Percentiles rank a stretch among this genome's conserved stretches.
These are phyloP conservation scores for Lachancea kluyveri DNA, from an alignment of 805 yeast species.

Conservation along the genomic window DNA sequence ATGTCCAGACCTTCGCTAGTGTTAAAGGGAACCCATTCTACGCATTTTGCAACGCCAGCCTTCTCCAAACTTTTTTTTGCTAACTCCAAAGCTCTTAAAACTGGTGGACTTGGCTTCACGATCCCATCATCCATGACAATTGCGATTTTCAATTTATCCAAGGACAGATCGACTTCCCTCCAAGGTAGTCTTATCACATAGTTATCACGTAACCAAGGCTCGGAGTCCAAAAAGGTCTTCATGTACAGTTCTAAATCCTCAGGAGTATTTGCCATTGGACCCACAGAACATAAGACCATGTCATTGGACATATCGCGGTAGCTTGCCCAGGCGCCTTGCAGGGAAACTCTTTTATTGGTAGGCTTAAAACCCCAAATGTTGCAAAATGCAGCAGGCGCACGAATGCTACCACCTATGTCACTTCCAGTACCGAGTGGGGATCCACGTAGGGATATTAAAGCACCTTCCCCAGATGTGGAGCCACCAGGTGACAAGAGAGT, in stretches of 20 bases:
- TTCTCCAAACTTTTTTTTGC: slow-evolving; percentile 23
- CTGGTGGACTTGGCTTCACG: slow-evolving; percentile 52
- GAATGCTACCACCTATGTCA: slow-evolving; percentile 55
- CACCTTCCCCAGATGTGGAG: slow-evolving; percentile 57
- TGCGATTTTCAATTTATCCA: slow-evolving; percentile 38
- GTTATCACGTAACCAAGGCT: slow-evolving; percentile 47
- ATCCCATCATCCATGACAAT: slow-evolving; percentile 39
- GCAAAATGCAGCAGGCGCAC: slow-evolving; percentile 49
- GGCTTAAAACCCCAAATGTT: slow-evolving; percentile 38
- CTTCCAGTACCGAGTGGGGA: slow-evolving; percentile 53
- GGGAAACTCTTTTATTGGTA: slow-evolving; percentile 6
- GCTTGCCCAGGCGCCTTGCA: slow-evolving; percentile 6
- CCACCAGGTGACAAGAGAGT: slow-evolving; percentile 48
- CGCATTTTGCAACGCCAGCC: slow-evolving; percentile 33
- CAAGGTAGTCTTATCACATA: slow-evolving; percentile 46
- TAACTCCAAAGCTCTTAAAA: slow-evolving; percentile 39
- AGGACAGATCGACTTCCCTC: slow-evolving; percentile 29
- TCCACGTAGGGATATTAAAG: slow-evolving; percentile 42
- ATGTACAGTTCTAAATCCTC: slow-evolving; percentile 56
- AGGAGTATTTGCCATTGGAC: slow-evolving; percentile 54
- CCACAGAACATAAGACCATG: slow-evolving; percentile 50
- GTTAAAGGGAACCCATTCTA: slow-evolving; percentile 16
- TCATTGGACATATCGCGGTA: slow-evolving; percentile 6
- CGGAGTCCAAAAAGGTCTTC: slow-evolving; percentile 33
- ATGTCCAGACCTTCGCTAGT: background rate